Percentiles rank a stretch among this genome's conserved stretches.
phyloP scores from a whole-genome alignment of 768 basidiomycete genomes.

The Lactarius indigo region DNA sequence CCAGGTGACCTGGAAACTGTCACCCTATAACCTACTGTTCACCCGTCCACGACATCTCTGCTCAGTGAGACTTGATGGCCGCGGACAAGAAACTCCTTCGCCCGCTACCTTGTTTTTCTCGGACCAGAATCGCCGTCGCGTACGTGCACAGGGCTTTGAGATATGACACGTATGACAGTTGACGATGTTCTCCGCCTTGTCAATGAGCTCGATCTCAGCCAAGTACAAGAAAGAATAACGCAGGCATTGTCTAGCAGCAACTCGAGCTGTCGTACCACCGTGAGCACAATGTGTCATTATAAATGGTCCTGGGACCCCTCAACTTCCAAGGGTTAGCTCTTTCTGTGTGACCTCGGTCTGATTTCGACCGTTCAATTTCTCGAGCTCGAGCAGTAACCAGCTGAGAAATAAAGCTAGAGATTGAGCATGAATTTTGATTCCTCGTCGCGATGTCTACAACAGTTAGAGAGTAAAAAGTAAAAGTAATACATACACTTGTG shows the following conservation, averaged over 20 bases:
- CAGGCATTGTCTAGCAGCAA: neutral
- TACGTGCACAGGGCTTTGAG: neutral
- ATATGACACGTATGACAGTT: neutral
- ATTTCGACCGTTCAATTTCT: neutral
- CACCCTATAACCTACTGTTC: neutral
- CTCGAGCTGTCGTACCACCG: neutral
- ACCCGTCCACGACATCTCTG: neutral
- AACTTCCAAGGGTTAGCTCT: neutral
- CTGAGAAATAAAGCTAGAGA: neutral
- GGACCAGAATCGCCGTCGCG: neutral
- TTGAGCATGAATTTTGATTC: neutral
- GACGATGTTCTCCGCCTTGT: neutral
- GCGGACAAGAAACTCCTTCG: neutral
- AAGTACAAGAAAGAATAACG: neutral
- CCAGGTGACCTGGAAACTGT: neutral
- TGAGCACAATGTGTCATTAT: neutral
- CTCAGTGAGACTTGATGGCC: neutral
- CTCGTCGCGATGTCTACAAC: neutral
- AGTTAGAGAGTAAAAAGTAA: neutral
- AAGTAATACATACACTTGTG: neutral
- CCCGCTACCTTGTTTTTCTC: neutral
- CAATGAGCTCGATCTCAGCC: neutral
- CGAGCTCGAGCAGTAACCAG: neutral
- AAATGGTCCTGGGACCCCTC: neutral
- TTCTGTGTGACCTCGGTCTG: neutral